Evolutionary conservation across 345 rosid species (phyloP).

Genomic region (Atalantia buxifolia): DNA sequence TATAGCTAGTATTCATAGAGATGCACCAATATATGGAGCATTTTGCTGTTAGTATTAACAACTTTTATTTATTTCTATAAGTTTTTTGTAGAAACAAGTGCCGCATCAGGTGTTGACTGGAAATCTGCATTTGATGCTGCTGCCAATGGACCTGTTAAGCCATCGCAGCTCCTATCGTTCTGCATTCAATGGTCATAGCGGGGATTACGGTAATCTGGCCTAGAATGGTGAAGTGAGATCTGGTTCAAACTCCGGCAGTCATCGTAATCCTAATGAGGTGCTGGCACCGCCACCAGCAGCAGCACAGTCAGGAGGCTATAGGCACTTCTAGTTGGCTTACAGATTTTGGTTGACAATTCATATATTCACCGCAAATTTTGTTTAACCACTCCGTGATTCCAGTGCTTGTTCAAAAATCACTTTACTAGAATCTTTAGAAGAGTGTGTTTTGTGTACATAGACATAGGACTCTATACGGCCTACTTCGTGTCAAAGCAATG

Average conservation of each 20-base stretch:
- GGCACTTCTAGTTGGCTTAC: slow-evolving; percentile 6
- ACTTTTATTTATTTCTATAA: no score
- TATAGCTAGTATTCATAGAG: no score
- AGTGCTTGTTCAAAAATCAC: background rate
- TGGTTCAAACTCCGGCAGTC: slow-evolving; percentile 45
- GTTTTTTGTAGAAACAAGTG: slow-evolving; percentile 17
- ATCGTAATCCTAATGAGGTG: slow-evolving; percentile 62
- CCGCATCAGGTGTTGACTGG: slow-evolving; percentile 75
- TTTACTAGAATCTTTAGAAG: background rate
- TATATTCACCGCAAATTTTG: background rate
- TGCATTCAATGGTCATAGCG: slow-evolving; percentile 54
- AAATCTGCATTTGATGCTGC: slow-evolving; percentile 83
- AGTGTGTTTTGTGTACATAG: slow-evolving; percentile 27
- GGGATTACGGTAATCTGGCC: slow-evolving; percentile 46
- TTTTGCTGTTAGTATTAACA: no score
- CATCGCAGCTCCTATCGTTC: slow-evolving; percentile 35
- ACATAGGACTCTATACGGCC: slow-evolving; percentile 19
- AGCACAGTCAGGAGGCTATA: slow-evolving; percentile 19
- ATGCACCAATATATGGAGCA: no score
- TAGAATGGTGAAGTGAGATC: slow-evolving; percentile 68
- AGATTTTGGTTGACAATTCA: slow-evolving; percentile 3
- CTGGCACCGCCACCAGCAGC: slow-evolving; percentile 43
- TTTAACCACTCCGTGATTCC: slow-evolving; percentile 11
- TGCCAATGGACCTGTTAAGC: slow-evolving; percentile 47
- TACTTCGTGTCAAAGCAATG: slow-evolving; percentile 10